A percentile compares a stretch with the other conserved stretches of the same genome.
Evolutionary conservation across 371 early-diverging fungal genomes (phyloP).

Genomic region (Homolaphlyctis polyrhiza): DNA sequence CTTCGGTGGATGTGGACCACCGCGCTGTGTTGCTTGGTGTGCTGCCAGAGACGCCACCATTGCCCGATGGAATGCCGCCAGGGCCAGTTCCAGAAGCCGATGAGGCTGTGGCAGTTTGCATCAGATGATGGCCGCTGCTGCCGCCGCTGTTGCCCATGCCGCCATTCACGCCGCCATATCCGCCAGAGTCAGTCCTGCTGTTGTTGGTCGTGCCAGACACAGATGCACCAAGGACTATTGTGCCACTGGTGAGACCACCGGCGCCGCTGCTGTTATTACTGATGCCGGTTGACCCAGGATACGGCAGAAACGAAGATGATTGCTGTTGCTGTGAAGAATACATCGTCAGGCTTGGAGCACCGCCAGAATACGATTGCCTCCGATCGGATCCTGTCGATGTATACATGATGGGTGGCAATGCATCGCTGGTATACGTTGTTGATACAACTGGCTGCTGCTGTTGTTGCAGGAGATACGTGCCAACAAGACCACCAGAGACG

Average conservation of each 20-base stretch:
- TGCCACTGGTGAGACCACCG: background rate
- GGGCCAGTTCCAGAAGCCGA: background rate
- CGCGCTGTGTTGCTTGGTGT: background rate
- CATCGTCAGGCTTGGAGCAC: background rate
- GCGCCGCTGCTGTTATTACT: too few relatives aligned
- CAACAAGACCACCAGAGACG: too few relatives aligned
- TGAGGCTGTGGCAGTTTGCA: background rate
- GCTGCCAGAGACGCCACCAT: background rate
- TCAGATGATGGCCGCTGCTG: too few relatives aligned
- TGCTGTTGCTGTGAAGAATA: background rate
- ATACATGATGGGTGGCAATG: background rate
- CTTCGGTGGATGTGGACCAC: background rate
- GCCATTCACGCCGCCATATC: background rate
- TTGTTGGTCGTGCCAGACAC: background rate
- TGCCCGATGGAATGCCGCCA: background rate
- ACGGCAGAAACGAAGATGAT: background rate
- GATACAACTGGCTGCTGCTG: background rate
- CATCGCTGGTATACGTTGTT: background rate
- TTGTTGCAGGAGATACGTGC: too few relatives aligned
- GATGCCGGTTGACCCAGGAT: too few relatives aligned
- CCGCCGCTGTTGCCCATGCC: background rate
- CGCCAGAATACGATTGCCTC: background rate
- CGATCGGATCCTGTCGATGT: background rate
- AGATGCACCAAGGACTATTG: background rate
- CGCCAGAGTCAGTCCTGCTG: background rate